Evolutionary conservation across 177 flowering plant genomes (phyloP), one percentile per base, ranked within the genome.

Genomic region (Vitis hybrid): DNA sequence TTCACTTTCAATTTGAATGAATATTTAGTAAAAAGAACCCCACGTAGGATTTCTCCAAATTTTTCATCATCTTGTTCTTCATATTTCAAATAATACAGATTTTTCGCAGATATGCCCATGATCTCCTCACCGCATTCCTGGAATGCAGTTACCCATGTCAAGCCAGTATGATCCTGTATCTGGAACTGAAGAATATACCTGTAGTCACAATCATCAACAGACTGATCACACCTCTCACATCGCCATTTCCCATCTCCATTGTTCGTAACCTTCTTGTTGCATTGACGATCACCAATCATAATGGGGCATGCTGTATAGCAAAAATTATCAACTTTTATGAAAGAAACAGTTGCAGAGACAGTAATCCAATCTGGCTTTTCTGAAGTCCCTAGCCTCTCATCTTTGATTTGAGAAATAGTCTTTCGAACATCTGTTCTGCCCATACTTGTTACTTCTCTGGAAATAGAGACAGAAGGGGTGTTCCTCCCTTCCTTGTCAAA

Each of bases 361-460:
- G 88, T 87, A 26, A 96, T 92, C 97, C 95, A 94, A 78, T 96
- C 99, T 3, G 99, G 93, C 84, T 94, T 96, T 74, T 94, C 98
- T 12, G 93, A 88, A 64, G 94, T 90, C 52, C 99, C 99, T n/a
- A 96, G 81, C 66, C 70, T 86, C 78, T 96, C 99, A 73, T 92
- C 97, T 82, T 96, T 92, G 59, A 96, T 96, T 68, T 92, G 98
- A 34, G 92, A 80, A 55, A 96, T 74, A 22, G 90, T 84, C 72
- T 94, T 96, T 16, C 94, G 83, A 18, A 72, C 71, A 67, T 90
- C 99, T 62, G 74, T 62, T 78, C 86, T 81, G 13, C 84, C 90
- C 58, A 73, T 51, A 54, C 75, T 77, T 13, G 82, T 63, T 1
- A 73, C 31, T 63, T 95, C 99, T 84, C 88, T 83, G 50, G 99